A percentile compares a stretch with the other conserved stretches of the same genome.
These are phyloP conservation scores for Colletotrichum liaoningense DNA, from an alignment of 2,329 filamentous ascomycete genomes.

Conservation along the genomic window DNA sequence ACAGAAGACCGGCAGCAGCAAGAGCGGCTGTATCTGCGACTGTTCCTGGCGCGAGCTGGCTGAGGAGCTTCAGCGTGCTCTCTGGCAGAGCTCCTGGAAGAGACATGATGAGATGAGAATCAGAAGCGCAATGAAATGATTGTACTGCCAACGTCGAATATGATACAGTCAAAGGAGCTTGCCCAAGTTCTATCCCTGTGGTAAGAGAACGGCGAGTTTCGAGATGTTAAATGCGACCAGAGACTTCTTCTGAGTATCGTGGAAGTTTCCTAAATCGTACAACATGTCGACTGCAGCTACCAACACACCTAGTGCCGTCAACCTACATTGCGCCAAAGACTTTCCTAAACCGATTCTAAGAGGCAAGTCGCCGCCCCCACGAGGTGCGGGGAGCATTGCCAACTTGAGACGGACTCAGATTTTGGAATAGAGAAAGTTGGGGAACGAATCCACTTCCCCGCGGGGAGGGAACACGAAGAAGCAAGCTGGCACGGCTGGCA, in stretches of 20 bases:
- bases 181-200: background rate
- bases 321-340: background rate
- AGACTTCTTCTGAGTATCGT: background rate
- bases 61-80: constrained; percentile 23
- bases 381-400: background rate
- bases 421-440: background rate
- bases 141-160: too few relatives aligned
- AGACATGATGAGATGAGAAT: constrained; percentile 1
- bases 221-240: constrained; percentile 11
- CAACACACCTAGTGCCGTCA: background rate
- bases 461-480: constrained; percentile 4
- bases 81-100: constrained; percentile 22
- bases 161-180: background rate
- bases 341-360: background rate
- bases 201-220: background rate
- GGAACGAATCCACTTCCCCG: constrained; percentile 31
- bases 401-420: background rate
- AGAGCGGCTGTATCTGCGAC: constrained; percentile 41
- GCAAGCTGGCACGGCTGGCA: background rate
- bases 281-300: background rate
- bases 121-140: background rate
- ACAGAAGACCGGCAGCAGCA: constrained; percentile 39
- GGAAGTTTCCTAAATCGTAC: background rate
- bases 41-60: constrained; percentile 38
- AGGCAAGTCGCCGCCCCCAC: constrained; percentile 7